Evolutionary conservation across 2,329 filamentous ascomycete species (phyloP), one percentile per base, ranked within the genome.

Genomic region (Alternaria sp.): DNA sequence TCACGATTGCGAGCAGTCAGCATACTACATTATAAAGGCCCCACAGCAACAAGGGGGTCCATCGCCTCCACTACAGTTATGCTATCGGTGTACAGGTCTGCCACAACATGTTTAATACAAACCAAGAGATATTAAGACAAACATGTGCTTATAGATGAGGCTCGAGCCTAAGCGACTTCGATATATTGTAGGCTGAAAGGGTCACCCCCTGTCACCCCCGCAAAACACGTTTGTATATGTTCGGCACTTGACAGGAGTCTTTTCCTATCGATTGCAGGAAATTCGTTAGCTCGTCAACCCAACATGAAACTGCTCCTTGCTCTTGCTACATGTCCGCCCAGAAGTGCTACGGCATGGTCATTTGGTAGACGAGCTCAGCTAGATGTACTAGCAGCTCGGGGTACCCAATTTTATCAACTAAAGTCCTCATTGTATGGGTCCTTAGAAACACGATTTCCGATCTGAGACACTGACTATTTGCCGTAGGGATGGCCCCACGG

Each of bases 391-490:
- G n/a, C 36, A 38, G 67, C 67, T 34, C 41, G 64, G 30, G 30
- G 2, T 32, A 71, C 71, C 10, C 59, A 67, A n/a, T 64, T 74
- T 54, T 76, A 74, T 58, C 65, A 65, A 25, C 22, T 25, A 25
- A 22, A 72, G 38, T 48, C 68, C 38, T 74, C 70, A 41, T 75
- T 72, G 73, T 74, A 62, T 27, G 25, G 40, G 69, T 62, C n/a
- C 16, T 3, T 38, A 10, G 12, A 18, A n/a, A 38, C 4, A 9
- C 20, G 10, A 11, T 32, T 12, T 32, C 30, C 5, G 30, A 32
- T 32, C 30, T 32, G 11, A 12, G 30, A 32, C 48, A 28, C n/a
- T 36, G 49, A 52, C 38, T 5, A 53, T 28, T 27, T 34, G 14
- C 27, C 18, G 43, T 30, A 75, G 70, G 10, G 34, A 66, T 4